Base-by-base conservation (phyloP, 2,329 filamentous ascomycete species). In the Apiospora hydei region DNA sequence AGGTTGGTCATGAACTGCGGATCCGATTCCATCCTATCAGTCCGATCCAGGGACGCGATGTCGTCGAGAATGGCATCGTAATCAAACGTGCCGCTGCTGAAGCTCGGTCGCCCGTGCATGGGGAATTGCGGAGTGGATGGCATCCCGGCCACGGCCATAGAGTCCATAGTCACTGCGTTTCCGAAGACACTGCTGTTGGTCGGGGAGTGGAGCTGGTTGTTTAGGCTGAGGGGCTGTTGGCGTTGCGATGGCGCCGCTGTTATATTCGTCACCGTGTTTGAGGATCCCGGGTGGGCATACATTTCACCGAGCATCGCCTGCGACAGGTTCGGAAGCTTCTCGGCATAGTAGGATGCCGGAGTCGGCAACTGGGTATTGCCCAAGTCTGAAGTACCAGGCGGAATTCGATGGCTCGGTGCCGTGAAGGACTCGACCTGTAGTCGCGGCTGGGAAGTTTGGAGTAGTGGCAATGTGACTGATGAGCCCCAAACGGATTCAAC, bases 1-100 rank as follows among this genome's bases (percentile, higher is more conserved):
- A 92, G 82, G 75, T 92, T 92, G 64, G 89, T 86, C 89, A 92
- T 91, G 76, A 92, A 92, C 74, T 91, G 88, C 1, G 88, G 85
- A 74, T 91, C 89, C 16, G 86, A 84, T 38, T 88, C 87, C 64
- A 88, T 81, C 47, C 83, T 81, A 70, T 87, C 86, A 0, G 82
- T 81, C 74, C 83, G 85, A 72, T 88, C 86, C 53, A 87, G 84
- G n/a, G 85, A 85, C 24, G 85, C 85, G 41, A 88, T 81, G 70
- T 88, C 86, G 70, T 88, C 86, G 64, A 88, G 77, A n/a, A 88
- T 84, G 3, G 86, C 84, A 69, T 88, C 86, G 75, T 88, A 87
- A 73, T 88, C 86, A 5, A 87, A 73, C 1, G 79, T 73, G 3
- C 73, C 76, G 26, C 75, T 71, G 69, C 73, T 78, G 71, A 80